Evolutionary conservation across 257 asterid genomes (phyloP), one percentile per base, ranked within the genome.

Genomic region (Solanum neorickii): DNA sequence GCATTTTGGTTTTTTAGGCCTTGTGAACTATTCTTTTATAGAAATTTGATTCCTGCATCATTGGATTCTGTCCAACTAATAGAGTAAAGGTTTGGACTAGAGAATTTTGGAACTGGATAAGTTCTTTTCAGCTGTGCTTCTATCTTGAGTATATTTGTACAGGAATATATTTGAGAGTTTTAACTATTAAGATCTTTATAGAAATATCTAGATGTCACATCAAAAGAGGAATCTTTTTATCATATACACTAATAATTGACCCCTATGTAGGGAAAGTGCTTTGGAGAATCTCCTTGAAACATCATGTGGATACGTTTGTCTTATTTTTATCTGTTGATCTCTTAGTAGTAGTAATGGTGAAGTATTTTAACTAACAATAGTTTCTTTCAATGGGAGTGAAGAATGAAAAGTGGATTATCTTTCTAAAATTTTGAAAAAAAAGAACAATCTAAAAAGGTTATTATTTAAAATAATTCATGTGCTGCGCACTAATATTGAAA

Each of bases 181-280:
- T 20, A 82, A 82, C 85, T 29, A 82, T 78, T 82, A 49, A 29
- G 59, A 49, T 77, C n/a, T 85, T 87, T 87, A 86, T 86, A 72
- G 91, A 92, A 87, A 91, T 94, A 93, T 93, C 92, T 89, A 85
- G 33, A 78, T 85, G 92, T 94, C 91, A 44, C 90, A 89, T 94
- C 93, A 73, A 82, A 88, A 88, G 88, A 87, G 94, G 98, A 94
- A 93, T 94, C 94, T n/a, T 83, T 86, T 89, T 91, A 87, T 90
- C 91, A 86, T 86, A 89, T 91, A 90, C 93, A 88, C 89, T 82
- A 91, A 91, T 93, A 91, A 93, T 91, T 93, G 94, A 90, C 91
- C 84, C 86, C 93, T 91, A 83, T 89, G 56, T 87, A 46, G 68
- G 87, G 90, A 89, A 90, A 90, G 92, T 94, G 95, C 92, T 88